Evolutionary conservation across 768 basidiomycete species (phyloP).

Genomic region (Rhodotorula sphaerocarpa): DNA sequence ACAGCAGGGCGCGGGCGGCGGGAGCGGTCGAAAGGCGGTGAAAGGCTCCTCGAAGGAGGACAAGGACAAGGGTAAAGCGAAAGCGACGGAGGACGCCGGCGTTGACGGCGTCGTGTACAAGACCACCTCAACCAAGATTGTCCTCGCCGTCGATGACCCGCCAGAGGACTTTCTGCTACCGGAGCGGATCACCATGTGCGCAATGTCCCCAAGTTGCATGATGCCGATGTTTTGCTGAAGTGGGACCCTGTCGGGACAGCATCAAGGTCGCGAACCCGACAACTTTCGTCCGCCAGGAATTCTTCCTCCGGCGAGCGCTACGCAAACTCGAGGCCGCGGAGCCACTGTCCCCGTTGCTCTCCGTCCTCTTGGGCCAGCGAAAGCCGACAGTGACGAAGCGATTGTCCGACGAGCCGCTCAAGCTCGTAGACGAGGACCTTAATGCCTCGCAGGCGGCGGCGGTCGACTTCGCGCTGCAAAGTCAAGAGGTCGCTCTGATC

Average conservation of each 20-base stretch:
- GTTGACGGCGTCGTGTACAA: constrained; percentile 82
- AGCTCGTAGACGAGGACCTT: constrained; percentile 41
- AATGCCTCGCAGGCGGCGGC: constrained; percentile 80
- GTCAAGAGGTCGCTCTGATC: constrained; percentile 79
- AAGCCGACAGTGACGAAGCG: constrained; percentile 38
- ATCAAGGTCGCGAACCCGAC: constrained; percentile 86
- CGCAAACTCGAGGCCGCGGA: constrained; percentile 34
- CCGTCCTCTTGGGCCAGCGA: constrained; percentile 64
- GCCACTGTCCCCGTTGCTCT: constrained; percentile 46
- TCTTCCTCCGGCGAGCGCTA: constrained; percentile 54
- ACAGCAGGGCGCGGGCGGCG: constrained; percentile 27
- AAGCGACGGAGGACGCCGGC: constrained; percentile 36
- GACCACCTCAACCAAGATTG: constrained; percentile 44
- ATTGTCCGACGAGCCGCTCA: constrained; percentile 52
- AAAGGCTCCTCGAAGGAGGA: neutral
- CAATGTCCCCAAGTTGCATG: neutral
- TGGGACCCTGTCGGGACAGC: constrained; percentile 33
- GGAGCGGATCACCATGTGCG: constrained; percentile 14
- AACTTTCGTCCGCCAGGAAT: constrained; percentile 88
- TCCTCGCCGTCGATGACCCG: constrained; percentile 9
- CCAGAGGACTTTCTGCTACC: constrained; percentile 7
- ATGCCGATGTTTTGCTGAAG: neutral
- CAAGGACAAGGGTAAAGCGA: constrained; percentile 2
- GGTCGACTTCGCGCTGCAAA: constrained; percentile 64
- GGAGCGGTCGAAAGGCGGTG: neutral